Evolutionary conservation across 371 early-diverging fungal species (phyloP), one percentile per base, ranked within the genome.

Genomic region (Mortierella sp.): DNA sequence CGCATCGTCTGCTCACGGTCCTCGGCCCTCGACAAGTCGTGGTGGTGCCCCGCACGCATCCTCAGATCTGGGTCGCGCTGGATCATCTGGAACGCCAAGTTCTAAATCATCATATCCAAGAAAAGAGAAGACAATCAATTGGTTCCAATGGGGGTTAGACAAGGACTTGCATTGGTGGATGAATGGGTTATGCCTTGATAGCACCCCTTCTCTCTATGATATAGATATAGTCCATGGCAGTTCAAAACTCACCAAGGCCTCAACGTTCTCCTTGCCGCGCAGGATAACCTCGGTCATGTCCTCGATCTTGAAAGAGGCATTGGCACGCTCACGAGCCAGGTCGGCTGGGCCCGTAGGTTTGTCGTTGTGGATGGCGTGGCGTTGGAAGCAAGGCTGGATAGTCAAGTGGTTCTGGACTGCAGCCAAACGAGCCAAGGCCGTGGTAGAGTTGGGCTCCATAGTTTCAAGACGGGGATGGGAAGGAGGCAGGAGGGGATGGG

Each of bases 1-100:
- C 90, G 88, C 91, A 91, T 91, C 0, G 90, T 87, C 92, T 89
- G 90, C 81, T 91, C 92, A 70, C 93, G 89, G 75, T 88, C 85
- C 71, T 93, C 91, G 4, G 86, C 83, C 45, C 86, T 83, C 4
- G 89, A 85, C 74, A 92, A 69, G 71, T 93, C 93, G 55, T 90
- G 88, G 65, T 86, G 88, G 64, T 92, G 90, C 7, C 89, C 89
- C 24, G 86, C 87, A 2, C 87, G 72, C 66, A 88, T 86, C 8
- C 88, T 84, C 24, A 93, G 76, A n/a, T 88, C 86, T 22, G 94
- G 92, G 69, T 93, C 94, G 41, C 86, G 87, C 68, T 87, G 88
- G 43, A 93, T 89, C 44, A 89, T 76, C 13, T 85, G 82, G 71
- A 87, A 92, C 0, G 93, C 91, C 19, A 72, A 3, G 16, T 47